Evolutionary conservation across 2,329 filamentous ascomycete genomes (phyloP).

Genomic region (Colletotrichum tamarilloi): DNA sequence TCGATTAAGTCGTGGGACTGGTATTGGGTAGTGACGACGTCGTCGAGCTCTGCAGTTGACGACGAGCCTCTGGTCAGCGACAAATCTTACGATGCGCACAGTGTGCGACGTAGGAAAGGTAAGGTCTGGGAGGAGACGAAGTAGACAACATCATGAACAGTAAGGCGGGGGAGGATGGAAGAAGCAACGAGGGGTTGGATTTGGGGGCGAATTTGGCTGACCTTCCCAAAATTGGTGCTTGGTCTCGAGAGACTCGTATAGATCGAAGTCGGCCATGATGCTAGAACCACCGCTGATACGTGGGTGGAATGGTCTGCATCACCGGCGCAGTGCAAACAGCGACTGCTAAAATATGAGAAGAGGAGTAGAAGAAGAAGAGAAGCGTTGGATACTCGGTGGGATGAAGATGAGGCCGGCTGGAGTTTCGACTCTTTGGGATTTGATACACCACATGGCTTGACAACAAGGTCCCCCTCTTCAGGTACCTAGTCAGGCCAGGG

Average conservation of each 20-base stretch:
- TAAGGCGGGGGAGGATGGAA: constrained; percentile 25
- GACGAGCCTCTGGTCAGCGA: constrained; percentile 14
- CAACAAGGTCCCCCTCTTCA: constrained; percentile 14
- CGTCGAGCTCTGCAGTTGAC: constrained; percentile 55
- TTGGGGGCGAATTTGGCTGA: constrained; percentile 50
- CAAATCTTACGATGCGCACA: background rate
- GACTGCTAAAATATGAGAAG: background rate
- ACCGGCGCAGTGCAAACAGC: constrained; percentile 11
- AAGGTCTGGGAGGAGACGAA: background rate
- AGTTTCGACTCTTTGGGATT: constrained; percentile 28
- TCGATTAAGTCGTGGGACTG: constrained; percentile 75
- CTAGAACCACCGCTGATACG: constrained; percentile 31
- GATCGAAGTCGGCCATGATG: constrained; percentile 73
- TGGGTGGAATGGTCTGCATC: constrained; percentile 22
- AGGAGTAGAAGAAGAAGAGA: background rate
- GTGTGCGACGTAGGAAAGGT: background rate
- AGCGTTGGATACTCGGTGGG: background rate
- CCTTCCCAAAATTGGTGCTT: constrained; percentile 92
- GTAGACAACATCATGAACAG: background rate
- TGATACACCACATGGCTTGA: constrained; percentile 30
- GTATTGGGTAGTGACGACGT: constrained; percentile 59
- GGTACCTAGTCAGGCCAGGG: background rate
- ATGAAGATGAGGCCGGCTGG: constrained; percentile 22
- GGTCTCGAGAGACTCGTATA: constrained; percentile 76
- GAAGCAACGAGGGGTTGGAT: background rate